Base-by-base conservation (phyloP, 1,284 basidiomycete genomes). In the Tylopilus orsonianus region DNA sequence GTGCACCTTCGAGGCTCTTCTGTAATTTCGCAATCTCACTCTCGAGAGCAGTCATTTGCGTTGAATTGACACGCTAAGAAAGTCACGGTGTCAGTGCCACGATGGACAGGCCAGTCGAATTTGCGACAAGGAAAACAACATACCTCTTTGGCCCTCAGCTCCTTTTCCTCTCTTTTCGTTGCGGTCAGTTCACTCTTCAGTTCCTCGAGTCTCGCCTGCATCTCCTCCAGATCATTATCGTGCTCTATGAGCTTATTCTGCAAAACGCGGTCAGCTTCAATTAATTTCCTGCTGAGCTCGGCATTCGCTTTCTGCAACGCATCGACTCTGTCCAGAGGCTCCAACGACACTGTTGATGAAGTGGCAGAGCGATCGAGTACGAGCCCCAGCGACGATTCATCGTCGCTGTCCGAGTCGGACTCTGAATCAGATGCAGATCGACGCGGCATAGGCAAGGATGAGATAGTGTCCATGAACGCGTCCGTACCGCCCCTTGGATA, bases 101-200 rank as follows among this genome's bases (percentile, higher is more conserved):
- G 8, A 22, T n/a, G 5, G 35, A 36, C 27, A n/a, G 9, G 24
- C 10, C 8, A 12, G 42, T 27, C 34, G 9, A 6, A 20, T 41
- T 27, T 36, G 30, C 20, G 14, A 45, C 32, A 44, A 23, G 37
- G 18, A 16, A 36, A 30, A 30, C 24, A 33, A 66, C 73, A 9
- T 44, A 86, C 85, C 74, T 95, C 93, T 67, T 93, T 93, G 10
- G 78, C 74, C 39, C 88, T 76, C 53, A 93, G 67, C 59, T 96
- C 93, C 70, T 95, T 94, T 67, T 95, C 91, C 56, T 95, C 90
- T 37, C 88, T 78, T 65, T 90, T 87, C 5, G 86, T 83, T 7
- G 81, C 75, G 12, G 74, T 83, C 8, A 95, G 70, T 67, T 95
- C 91, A 9, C 72, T 78, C 56, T 78, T 72, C 46, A 85, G 65